Base-by-base conservation (phyloP, 495 filamentous ascomycete species). In the Talaromyces trachyspermus region DNA sequence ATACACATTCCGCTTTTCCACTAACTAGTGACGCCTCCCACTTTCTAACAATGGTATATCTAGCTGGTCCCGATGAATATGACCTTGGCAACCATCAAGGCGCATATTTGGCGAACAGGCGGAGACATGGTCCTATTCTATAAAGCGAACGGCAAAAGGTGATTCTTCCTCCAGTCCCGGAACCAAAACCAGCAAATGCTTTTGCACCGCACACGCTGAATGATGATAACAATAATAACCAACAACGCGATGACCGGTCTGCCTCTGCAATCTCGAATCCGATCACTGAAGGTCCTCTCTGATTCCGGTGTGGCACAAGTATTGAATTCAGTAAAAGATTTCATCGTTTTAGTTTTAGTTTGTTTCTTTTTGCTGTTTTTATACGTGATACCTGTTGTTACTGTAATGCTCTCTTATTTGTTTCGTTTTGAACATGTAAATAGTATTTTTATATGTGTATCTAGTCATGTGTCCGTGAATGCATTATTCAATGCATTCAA, bases 61-160 rank as follows among this genome's bases (percentile, higher is more conserved):
- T 49, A 85, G 81, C 51, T 79, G 43, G 69, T 86, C 18, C 69
- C 75, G 12, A 73, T 77, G 3, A 85, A 84, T 8, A 95, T 95
- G 86, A 96, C 86, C 33, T 76, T 98, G 7, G 88, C 88, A 17
- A 96, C 90, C 0, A 80, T 98, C 20, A 82, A 88, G 38, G 79
- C 88, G 5, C 87, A 95, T 55, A 71, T 97, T 37, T 98, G 94
- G 92, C 86, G 92, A 51, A 86, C 84, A 19, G 85, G 86, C 10
- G 88, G 85, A 43, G 92, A 98, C 62, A 85, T 98, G 56, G 63
- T 94, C 23, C 70, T 98, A 27, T 79, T 86, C 53, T 98, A 97
- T 75, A 91, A 89, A 58, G 75, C 87, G 23, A 97, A 95, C 53
- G 89, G 88, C 18, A 78, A 78, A 87, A 87, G 43, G 61, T 65